Evolutionary conservation across 805 yeast species (phyloP), one percentile per base, ranked within the genome.

Genomic region (Ogataea philodendri): DNA sequence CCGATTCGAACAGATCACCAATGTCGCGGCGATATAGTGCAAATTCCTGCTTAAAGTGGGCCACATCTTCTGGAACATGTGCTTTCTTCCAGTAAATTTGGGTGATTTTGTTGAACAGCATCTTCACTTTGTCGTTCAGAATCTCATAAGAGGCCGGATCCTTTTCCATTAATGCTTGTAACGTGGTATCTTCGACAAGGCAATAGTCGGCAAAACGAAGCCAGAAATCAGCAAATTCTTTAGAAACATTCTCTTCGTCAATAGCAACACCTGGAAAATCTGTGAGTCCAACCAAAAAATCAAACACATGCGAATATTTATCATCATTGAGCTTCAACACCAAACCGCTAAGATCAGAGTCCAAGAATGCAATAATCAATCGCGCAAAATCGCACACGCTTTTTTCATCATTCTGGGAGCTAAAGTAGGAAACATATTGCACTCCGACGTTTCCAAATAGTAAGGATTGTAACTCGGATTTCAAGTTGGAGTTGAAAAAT

Each of bases 1-100:
- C 59, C 0, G 76, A 66, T 36, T 87, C 93, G 45, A 85, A 74
- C 23, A 89, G 67, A 48, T 93, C 97, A 1, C 81, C 73, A 7
- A 83, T 81, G 42, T 83, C 90, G 20, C 75, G 63, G 48, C 97
- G 70, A 57, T 77, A 90, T 16, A 76, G 70, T 15, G 61, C 59
- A 50, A 88, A 85, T 45, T 82, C 94, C 14, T 70, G 68, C 39
- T 64, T 57, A 16, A 54, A 53, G 7, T 62, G 59, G 15, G 49
- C 51, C n/a, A 59, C 52, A 22, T 65, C 66, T 11, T 65, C 60
- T 13, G 63, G 66, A 15, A 72, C 53, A 31, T 74, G 81, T 3
- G 78, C 66, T 48, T 87, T 86, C 3, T 67, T 63, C 81, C 93
- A 81, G 57, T 85, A 87, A 2, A 78, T 69, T 15, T 62, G 63